Conservation (phyloP, 1,139 yeast genomes). For the Pichia sp. region DNA sequence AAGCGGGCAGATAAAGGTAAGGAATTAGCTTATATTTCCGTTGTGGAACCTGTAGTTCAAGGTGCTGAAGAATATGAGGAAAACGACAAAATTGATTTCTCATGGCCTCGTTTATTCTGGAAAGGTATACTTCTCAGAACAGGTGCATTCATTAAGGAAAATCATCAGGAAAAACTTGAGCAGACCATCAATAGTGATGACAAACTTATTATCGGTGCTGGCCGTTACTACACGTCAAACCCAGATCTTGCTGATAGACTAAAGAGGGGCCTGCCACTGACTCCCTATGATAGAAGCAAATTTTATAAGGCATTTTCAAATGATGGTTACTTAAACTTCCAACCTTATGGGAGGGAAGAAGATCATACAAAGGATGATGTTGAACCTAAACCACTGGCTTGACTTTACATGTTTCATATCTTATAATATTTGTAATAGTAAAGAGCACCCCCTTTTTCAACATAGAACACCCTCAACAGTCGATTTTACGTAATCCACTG, state of each 20-base stretch:
- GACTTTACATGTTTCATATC: no score
- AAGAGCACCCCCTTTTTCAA: no score
- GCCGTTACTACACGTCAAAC: slow-evolving; percentile 39
- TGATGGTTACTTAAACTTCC: slow-evolving; percentile 25
- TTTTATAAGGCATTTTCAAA: slow-evolving; percentile 26
- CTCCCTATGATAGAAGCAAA: slow-evolving; percentile 28
- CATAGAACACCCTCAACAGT: no score
- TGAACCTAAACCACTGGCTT: slow-evolving; percentile 3
- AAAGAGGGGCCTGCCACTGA: slow-evolving; percentile 35
- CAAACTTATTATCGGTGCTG: slow-evolving; percentile 37
- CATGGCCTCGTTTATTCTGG: slow-evolving; percentile 39
- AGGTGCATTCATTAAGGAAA: slow-evolving; percentile 37
- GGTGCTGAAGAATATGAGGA: slow-evolving; percentile 12
- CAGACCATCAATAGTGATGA: slow-evolving; percentile 28
- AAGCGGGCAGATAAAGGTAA: slow-evolving; percentile 39
- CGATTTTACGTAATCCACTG: no score
- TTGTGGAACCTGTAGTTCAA: slow-evolving; percentile 38
- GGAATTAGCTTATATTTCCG: slow-evolving; percentile 39
- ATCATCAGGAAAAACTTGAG: slow-evolving; percentile 13
- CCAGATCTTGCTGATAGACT: slow-evolving; percentile 41
- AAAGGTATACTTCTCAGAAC: slow-evolving; percentile 45
- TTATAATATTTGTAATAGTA: no score
- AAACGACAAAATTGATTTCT: slow-evolving; percentile 9
- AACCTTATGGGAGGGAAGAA: slow-evolving; percentile 22
- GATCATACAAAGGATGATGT: slow-evolving; percentile 13